Base-by-base conservation (phyloP, 352 stramenopile species). In the Aphanomyces invadans region DNA sequence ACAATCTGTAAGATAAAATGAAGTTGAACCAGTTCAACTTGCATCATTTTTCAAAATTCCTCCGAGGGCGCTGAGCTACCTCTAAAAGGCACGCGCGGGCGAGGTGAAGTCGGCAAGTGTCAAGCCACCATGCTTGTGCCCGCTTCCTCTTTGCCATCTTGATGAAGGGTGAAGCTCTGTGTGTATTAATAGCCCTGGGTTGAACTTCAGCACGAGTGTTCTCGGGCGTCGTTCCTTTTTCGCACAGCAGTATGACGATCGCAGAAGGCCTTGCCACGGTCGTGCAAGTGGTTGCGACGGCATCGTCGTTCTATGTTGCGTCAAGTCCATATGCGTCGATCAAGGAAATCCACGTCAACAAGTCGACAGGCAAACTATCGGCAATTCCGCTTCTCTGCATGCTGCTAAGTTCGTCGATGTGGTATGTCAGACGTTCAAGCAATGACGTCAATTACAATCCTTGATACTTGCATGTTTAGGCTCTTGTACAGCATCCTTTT, bases 401-500 rank as follows among this genome's bases (percentile, higher is more conserved):
- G 49, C 25, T 57, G 17, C 49, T 57, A 15, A 57, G 49, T 26
- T 57, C 49, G 12, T 57, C 49, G 19, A 57, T 57, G 49, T 57
- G 49, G 49, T 57, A 57, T 1, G 1, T 36, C 17, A 7, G 5
- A 33, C n/a, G 0, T 15, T 57, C 9, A 15, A 17, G 1, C 19
- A 21, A 33, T 39, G 5, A n/a, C 12, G 9, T 45, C 9, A 7
- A 54, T 54, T 10, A 28, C 46, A 29, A 33, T n/a, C 19, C 23
- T 28, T 17, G 11, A 7, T 57, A 1, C 19, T n/a, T n/a, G n/a
- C n/a, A n/a, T n/a, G n/a, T n/a, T n/a, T 57, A 57, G 49, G 49
- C 29, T 57, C 11, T 57, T 57, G 49, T 57, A 57, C 49, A 57
- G 49, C 49, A 57, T 57, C 29, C 49, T 57, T 26, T n/a, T 57